Base-by-base conservation (phyloP, 257 asterid genomes). In the Salvia hispanica region DNA sequence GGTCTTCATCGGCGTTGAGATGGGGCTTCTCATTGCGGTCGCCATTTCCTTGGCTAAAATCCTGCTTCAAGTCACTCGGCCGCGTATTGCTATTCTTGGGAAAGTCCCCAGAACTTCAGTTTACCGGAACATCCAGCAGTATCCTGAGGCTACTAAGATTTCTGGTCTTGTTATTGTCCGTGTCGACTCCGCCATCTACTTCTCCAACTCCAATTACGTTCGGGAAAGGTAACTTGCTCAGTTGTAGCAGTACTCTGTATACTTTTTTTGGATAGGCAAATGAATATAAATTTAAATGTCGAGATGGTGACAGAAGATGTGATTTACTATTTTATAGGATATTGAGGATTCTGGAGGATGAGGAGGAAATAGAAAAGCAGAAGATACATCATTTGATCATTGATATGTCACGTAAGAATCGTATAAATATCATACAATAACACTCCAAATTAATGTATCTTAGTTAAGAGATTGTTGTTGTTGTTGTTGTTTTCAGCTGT, bases 321-420 rank as follows among this genome's bases (percentile, higher is more conserved):
- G 31, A 25, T 25, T n/a, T n/a, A n/a, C n/a, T 25, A 25, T 25
- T 25, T 25, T 25, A 25, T 25, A 25, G 86, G 82, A 63, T 76
- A 66, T 58, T 91, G 75, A 88, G 96, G 70, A 62, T 86, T 89
- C 69, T 88, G 34, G 12, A 62, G 9, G 97, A 91, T 66, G 97
- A 90, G 72, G 92, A 82, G 79, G 91, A 82, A 56, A 66, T 74
- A 45, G 77, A 39, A 56, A 74, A 73, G 14, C 75, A 77, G 3
- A 77, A 72, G 58, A 77, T 86, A 69, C 79, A 82, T 34, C 76
- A 58, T 62, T 64, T 91, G 86, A 82, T 91, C 1, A 56, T 91
- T 40, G 97, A 91, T 59, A 80, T 88, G 83, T 78, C 86, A 0
- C 80, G 86, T 81, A 73, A 81, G 86, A 3, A 60, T 25, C 31